Base-by-base conservation (phyloP, 352 stramenopile genomes). In the Blastocystis sp. region DNA sequence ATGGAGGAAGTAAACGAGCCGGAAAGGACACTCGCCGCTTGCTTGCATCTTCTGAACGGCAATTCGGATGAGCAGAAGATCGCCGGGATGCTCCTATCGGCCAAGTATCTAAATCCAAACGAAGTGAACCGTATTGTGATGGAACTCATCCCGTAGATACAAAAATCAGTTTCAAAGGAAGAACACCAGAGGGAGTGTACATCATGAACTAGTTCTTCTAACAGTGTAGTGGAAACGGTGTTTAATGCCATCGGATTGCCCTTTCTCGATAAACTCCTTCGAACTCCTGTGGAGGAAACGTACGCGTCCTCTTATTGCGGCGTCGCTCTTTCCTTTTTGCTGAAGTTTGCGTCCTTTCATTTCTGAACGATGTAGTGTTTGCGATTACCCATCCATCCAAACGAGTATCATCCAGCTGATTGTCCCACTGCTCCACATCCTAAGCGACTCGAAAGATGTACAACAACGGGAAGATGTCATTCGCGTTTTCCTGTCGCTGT, bases 1-100 rank as follows among this genome's bases (percentile, higher is more conserved):
- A 78, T 78, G 67, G 67, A 78, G 36, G 67, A 56, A 27, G 67
- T 61, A 29, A 63, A 24, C 7, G 67, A 78, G 29, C 36, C 42
- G 48, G 38, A 78, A 8, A 42, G 21, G 14, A 11, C 67, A 21
- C 34, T 61, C 11, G 40, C 56, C 14, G 24, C 67, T n/a, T 78
- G 67, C 0, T 21, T 78, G 44, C 24, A 61, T 21, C 44, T 78
- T 48, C 34, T 78, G 27, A 21, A 32, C 7, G 51, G 67, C 14
- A 59, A 59, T 21, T 40, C 11, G 21, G 67, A 78, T 21, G 67
- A 78, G 36, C 67, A 78, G 42, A 78, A 78, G 67, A 59, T 78
- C 4, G 42, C 67, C 7, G 67, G 67, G 16, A 38, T 78, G 18
- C 42, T 78, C 18, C 27, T 78, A n/a, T 32, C 67, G n/a, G 56